Evolutionary conservation across 2,329 filamentous ascomycete species (phyloP), one percentile per base, ranked within the genome.

Genomic region (Orbilia quercus): DNA sequence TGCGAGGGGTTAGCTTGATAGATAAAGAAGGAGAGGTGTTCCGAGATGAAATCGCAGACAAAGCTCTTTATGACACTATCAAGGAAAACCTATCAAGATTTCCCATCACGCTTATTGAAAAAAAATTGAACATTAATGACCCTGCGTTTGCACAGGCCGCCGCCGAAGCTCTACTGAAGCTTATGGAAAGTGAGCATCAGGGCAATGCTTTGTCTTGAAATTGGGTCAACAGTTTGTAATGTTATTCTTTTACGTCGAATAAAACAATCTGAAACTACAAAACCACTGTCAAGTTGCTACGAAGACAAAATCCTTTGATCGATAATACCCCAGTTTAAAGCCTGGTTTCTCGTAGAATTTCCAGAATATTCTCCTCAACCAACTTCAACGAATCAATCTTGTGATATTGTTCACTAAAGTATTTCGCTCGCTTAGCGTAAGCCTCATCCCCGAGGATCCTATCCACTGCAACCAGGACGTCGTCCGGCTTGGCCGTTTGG

Each of bases 1-100:
- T 79, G 7, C 84, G 84, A 0, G 89, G 88, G 0, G 79, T 90
- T 11, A 90, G 88, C 77, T 83, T 86, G 80, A 82, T 91, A 50
- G 82, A 86, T 6, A 83, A 82, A 0, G 82, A 84, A 18, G 83
- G 80, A 0, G 83, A 81, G 1, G 80, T 86, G 0, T 90, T 89
- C 76, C 80, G 83, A 75, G 82, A 87, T 77, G 75, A 78, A 1
- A 77, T 82, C 31, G 84, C 84, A 1, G 85, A 87, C 75, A 77
- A 79, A 14, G 81, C 79, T 4, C 76, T 87, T 16, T 84, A 85
- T 63, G 76, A 79, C 0, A 80, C 83, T 0, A 79, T 91, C 14
- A 82, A 80, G 51, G 75, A 81, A 0, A 85, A 83, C 0, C 78
- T 90, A 18, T 59, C 80, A 12, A 84, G 80, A 0, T 85, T 80